These are phyloP conservation scores for Eremothecium cymbalariae DNA, from an alignment of 1,139 yeast genomes.

Conservation along the genomic window DNA sequence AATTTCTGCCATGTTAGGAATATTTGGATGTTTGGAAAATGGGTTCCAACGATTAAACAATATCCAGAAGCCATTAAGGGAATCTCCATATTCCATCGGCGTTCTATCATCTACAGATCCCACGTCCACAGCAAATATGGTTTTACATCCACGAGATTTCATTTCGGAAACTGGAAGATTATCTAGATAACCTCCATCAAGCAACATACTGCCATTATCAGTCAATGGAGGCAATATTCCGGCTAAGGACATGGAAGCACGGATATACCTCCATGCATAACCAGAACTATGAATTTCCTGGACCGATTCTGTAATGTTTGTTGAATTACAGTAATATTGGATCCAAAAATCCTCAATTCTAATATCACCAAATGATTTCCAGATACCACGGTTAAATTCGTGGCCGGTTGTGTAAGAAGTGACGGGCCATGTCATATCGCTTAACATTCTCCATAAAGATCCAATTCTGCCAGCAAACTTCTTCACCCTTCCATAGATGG, in stretches of 20 bases:
- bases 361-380: conserved; percentile 89
- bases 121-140: conserved; percentile 92
- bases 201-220: conserved; percentile 82
- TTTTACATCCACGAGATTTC: conserved; percentile 80
- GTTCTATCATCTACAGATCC: conserved; percentile 91
- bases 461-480: conserved; percentile 77
- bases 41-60: conserved; percentile 84
- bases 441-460: conserved; percentile 73
- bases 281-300: conserved; percentile 94
- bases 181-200: conserved; percentile 95
- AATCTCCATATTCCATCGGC: conserved; percentile 88
- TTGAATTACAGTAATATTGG: conserved; percentile 78
- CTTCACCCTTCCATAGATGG: conserved; percentile 84
- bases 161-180: conserved; percentile 88
- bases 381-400: conserved; percentile 90
- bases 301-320: conserved; percentile 90
- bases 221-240: conserved; percentile 87
- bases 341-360: conserved; percentile 97
- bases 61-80: conserved; percentile 89
- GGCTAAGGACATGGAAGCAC: conserved; percentile 96
- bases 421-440: conserved; percentile 86
- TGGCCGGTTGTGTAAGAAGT: conserved; percentile 95
- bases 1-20: conserved; percentile 91
- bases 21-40: conserved; percentile 76
- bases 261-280: conserved; percentile 87